A percentile compares a stretch with the other conserved stretches of the same genome.
These are phyloP conservation scores for Hygrocybe coccinea DNA, from an alignment of 768 basidiomycete genomes.

Conservation along the genomic window DNA sequence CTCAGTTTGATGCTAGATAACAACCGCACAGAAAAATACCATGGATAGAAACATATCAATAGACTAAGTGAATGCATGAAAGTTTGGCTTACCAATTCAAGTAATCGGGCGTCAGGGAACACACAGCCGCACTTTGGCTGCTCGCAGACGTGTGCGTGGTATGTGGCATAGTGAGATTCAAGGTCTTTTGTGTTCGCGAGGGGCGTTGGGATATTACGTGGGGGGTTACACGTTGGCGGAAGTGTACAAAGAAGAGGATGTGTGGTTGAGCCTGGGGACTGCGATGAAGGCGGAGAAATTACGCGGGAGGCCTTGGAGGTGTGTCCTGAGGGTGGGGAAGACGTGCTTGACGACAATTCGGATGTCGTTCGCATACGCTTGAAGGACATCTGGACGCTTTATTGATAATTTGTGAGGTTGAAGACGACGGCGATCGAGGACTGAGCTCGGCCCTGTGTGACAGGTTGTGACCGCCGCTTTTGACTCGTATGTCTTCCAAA, in stretches of 20 bases:
- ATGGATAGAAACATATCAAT: slow-evolving; percentile 3
- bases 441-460: too few species aligned
- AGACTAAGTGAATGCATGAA: slow-evolving; percentile 8
- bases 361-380: slow-evolving; percentile 7
- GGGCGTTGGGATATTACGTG: slow-evolving; percentile 45
- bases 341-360: slow-evolving; percentile 8
- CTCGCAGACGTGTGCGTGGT: slow-evolving; percentile 81
- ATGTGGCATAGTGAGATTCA: slow-evolving; percentile 77
- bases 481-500: slow-evolving; percentile 56
- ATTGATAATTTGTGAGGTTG: too few species aligned
- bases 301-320: not conserved
- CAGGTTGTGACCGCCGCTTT: not conserved
- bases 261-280: not conserved
- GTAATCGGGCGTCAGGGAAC: slow-evolving; percentile 75
- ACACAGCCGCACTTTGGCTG: slow-evolving; percentile 65
- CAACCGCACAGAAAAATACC: not conserved
- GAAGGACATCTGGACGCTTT: slow-evolving; percentile 1
- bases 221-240: slow-evolving; percentile 73
- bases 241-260: slow-evolving; percentile 59
- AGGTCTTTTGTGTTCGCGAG: slow-evolving; percentile 64
- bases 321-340: slow-evolving; percentile 5
- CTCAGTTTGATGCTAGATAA: slow-evolving; percentile 69
- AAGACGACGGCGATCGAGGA: too few species aligned
- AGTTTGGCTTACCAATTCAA: slow-evolving; percentile 64
- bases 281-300: not conserved